phyloP scores from a whole-genome alignment of 495 filamentous ascomycete genomes.

The Neurospora sp. region DNA sequence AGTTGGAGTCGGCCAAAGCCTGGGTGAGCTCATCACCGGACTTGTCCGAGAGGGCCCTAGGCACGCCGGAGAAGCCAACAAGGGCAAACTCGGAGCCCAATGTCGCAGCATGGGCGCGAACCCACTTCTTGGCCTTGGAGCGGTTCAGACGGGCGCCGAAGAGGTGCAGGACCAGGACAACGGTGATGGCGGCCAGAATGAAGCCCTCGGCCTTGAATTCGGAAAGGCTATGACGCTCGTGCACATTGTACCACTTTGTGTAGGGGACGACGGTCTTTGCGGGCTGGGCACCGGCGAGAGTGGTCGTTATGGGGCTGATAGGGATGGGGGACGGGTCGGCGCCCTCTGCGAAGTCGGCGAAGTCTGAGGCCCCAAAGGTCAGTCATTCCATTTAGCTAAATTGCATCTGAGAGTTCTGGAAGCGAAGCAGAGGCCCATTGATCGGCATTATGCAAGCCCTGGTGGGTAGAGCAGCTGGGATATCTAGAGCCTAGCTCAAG shows the following conservation, averaged over 20 bases:
- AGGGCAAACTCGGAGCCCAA: constrained; percentile 75
- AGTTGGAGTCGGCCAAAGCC: constrained; percentile 20
- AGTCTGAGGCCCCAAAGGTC: constrained; percentile 41
- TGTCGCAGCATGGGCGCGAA: constrained; percentile 56
- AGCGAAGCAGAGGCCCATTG: background rate
- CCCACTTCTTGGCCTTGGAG: constrained; percentile 69
- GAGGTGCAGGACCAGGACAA: constrained; percentile 69
- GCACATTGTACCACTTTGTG: constrained; percentile 94
- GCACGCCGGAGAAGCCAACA: constrained; percentile 62
- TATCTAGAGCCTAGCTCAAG: background rate
- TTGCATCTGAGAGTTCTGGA: background rate
- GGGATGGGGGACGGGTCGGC: constrained; percentile 47
- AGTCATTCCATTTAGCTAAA: background rate
- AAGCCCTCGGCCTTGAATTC: constrained; percentile 86
- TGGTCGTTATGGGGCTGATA: constrained; percentile 19
- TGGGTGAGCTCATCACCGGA: constrained; percentile 32
- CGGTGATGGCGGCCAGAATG: constrained; percentile 60
- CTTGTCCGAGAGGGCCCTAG: constrained; percentile 24
- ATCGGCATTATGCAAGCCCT: background rate
- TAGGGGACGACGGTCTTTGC: constrained; percentile 49
- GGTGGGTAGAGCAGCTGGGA: background rate
- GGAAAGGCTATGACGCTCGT: constrained; percentile 68
- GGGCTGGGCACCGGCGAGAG: constrained; percentile 33
- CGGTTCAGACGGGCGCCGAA: constrained; percentile 77
- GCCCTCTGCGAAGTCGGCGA: constrained; percentile 67